Evolutionary conservation across 306 rosid species (phyloP).

Genomic region (Lathyrus sativus): DNA sequence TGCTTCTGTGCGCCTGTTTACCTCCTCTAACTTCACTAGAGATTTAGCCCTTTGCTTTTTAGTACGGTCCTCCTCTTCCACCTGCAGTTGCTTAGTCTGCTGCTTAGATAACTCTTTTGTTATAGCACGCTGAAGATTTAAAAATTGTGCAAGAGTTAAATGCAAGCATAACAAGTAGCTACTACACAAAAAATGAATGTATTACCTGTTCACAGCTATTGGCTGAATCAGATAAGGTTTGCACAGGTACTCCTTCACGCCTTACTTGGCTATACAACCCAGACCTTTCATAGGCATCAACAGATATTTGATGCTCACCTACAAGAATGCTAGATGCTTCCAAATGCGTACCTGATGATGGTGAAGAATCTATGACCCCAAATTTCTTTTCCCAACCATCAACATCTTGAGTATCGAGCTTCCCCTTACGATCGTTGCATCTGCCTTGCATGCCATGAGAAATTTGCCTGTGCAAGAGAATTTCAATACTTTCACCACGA

Average conservation of each 20-base stretch:
- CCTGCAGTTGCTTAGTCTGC: constrained; percentile 75
- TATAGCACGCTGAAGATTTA: constrained; percentile 62
- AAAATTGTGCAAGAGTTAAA: constrained; percentile 36
- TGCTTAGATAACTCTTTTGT: constrained; percentile 77
- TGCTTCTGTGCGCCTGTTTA: constrained; percentile 58
- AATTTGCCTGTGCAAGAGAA: constrained; percentile 65
- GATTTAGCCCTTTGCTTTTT: constrained; percentile 84
- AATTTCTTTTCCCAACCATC: constrained; percentile 67
- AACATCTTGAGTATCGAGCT: constrained; percentile 53
- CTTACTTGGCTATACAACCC: constrained; percentile 42
- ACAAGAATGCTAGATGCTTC: constrained; percentile 53
- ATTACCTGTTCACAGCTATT: constrained; percentile 76
- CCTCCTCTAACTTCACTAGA: constrained; percentile 77
- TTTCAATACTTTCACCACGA: constrained; percentile 39
- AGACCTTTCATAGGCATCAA: constrained; percentile 21
- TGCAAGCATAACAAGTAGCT: constrained; percentile 28
- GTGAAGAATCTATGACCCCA: constrained; percentile 46
- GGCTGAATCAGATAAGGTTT: constrained; percentile 49
- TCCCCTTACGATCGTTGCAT: constrained; percentile 59
- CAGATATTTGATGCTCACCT: constrained; percentile 54
- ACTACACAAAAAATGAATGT: constrained; percentile 24
- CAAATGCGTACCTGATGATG: constrained; percentile 44
- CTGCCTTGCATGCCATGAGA: constrained; percentile 62
- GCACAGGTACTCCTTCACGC: constrained; percentile 54
- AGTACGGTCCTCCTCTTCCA: constrained; percentile 84